phyloP scores from a whole-genome alignment of 75 land plant species.

The Selaginella tamariscina region DNA sequence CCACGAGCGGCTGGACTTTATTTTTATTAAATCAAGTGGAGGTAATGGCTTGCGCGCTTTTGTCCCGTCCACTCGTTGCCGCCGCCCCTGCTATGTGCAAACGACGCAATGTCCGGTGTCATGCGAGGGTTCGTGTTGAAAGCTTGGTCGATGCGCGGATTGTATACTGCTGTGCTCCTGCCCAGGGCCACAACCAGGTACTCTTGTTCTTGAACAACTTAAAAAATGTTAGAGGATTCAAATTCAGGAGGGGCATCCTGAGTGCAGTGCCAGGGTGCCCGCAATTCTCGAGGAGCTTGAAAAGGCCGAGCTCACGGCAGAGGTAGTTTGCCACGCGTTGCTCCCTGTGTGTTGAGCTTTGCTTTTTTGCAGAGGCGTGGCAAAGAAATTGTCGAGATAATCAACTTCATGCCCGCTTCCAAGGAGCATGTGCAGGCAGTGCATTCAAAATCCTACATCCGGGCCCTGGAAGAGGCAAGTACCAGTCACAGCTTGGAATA shows the following conservation, averaged over 20 bases:
- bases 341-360: too few relatives aligned
- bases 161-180: slow-evolving; percentile 49
- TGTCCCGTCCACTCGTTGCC: too few relatives aligned
- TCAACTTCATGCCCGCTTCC: slow-evolving; percentile 48
- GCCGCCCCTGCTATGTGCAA: too few relatives aligned
- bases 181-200: slow-evolving; percentile 72
- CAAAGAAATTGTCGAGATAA: slow-evolving; percentile 49
- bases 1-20: too few relatives aligned
- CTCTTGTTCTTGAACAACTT: not conserved
- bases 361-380: slow-evolving; percentile 50
- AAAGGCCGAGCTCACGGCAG: slow-evolving; percentile 56
- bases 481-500: not conserved
- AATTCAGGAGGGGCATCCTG: slow-evolving; percentile 75
- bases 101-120: too few relatives aligned
- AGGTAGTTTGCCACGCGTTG: too few relatives aligned
- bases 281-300: slow-evolving; percentile 61
- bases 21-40: too few relatives aligned
- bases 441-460: slow-evolving; percentile 56
- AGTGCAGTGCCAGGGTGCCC: slow-evolving; percentile 73
- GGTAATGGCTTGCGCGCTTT: too few relatives aligned
- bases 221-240: not conserved
- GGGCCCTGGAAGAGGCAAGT: slow-evolving; percentile 73
- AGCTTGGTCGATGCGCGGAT: slow-evolving; percentile 40
- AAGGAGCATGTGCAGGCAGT: slow-evolving; percentile 69
- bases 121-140: too few relatives aligned